phyloP scores from a whole-genome alignment of 2,329 filamentous ascomycete species.

The Colletotrichum incanum region DNA sequence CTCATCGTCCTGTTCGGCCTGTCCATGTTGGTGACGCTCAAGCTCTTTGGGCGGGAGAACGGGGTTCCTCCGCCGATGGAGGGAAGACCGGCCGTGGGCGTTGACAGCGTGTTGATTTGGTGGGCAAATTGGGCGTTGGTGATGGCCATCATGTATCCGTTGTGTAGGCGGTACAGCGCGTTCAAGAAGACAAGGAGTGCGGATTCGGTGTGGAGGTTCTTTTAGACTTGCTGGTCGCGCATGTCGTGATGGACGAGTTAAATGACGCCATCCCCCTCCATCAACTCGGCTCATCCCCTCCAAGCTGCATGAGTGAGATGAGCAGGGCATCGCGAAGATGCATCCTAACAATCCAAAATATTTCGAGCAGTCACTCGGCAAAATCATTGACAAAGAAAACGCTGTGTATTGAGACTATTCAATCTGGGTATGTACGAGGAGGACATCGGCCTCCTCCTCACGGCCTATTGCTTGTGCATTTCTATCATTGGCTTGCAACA shows the following conservation, averaged over 20 bases:
- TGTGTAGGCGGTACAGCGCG: conserved; percentile 58
- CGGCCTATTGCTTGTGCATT: background rate
- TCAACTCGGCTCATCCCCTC: background rate
- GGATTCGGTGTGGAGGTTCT: conserved; percentile 64
- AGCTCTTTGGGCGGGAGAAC: conserved; percentile 54
- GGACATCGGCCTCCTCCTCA: background rate
- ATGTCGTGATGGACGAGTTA: conserved; percentile 20
- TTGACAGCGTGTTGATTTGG: conserved; percentile 57
- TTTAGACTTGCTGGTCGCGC: conserved; percentile 48
- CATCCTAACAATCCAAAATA: background rate
- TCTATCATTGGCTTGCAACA: background rate
- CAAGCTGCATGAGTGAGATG: background rate
- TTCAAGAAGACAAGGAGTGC: conserved; percentile 60
- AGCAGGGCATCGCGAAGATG: background rate
- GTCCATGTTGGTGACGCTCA: conserved; percentile 46
- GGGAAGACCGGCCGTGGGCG: conserved; percentile 48
- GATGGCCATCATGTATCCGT: conserved; percentile 58
- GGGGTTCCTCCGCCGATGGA: conserved; percentile 48
- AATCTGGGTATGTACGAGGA: conserved; percentile 9
- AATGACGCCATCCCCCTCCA: conserved; percentile 21
- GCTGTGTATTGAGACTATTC: conserved; percentile 17
- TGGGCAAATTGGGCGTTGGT: conserved; percentile 54
- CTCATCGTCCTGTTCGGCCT: conserved; percentile 53
- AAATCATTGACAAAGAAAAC: conserved; percentile 4
- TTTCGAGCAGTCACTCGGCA: no score